Conservation (phyloP, 352 stramenopile species). For the Paralagenidium karlingii region DNA sequence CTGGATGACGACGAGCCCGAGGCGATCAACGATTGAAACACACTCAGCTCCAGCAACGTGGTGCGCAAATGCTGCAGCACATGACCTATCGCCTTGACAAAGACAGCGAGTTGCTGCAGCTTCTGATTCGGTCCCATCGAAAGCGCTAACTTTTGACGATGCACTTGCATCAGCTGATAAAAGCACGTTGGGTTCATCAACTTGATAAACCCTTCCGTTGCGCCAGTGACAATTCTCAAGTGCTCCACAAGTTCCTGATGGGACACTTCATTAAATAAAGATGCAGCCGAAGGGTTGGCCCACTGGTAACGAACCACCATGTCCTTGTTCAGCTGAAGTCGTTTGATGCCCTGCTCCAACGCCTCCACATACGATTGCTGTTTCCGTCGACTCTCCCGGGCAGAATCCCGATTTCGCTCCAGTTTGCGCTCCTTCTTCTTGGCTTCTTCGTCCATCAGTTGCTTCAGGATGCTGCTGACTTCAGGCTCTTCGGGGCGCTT, state of each 20-base stretch:
- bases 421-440: constrained; percentile 87
- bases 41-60: too few species aligned
- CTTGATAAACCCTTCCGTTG: constrained; percentile 41
- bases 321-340: constrained; percentile 73
- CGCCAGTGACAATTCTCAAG: constrained; percentile 52
- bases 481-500: constrained; percentile 67
- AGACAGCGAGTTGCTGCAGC: too few species aligned
- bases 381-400: constrained; percentile 72
- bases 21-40: too few species aligned
- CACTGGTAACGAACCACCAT: constrained; percentile 57
- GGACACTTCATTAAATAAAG: too few species aligned
- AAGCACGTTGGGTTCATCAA: constrained; percentile 62
- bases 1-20: too few species aligned
- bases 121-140: constrained; percentile 28
- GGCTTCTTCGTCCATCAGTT: constrained; percentile 76
- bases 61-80: too few species aligned
- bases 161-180: constrained; percentile 51
- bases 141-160: constrained; percentile 53
- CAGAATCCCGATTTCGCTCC: constrained; percentile 78
- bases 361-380: constrained; percentile 82
- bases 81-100: too few species aligned
- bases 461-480: constrained; percentile 80
- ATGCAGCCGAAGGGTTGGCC: too few species aligned
- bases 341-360: constrained; percentile 79
- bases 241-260: constrained; percentile 12